A percentile compares a stretch with the other conserved stretches of the same genome.
Conservation (phyloP, 2,329 filamentous ascomycete genomes). For the Talaromyces albobiverticillius region DNA sequence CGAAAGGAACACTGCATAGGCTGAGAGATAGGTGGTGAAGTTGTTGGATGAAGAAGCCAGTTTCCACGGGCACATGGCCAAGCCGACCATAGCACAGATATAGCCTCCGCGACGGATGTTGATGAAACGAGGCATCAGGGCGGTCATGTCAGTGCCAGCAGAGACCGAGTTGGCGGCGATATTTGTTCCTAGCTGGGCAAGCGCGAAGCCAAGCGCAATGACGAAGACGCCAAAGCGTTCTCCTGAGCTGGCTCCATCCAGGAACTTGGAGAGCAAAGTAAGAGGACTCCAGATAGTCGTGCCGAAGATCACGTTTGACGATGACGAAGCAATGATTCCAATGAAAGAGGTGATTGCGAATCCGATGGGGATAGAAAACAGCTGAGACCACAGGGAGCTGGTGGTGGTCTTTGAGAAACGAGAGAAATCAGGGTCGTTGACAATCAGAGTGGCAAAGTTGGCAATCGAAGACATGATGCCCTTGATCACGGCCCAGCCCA, state of each 20-base stretch:
- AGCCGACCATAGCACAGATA: conserved; percentile 73
- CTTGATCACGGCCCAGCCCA: conserved; percentile 79
- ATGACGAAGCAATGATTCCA: conserved; percentile 74
- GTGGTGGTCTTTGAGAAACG: conserved; percentile 75
- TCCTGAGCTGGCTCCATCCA: conserved; percentile 64
- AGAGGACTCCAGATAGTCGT: conserved; percentile 73
- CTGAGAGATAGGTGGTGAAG: conserved; percentile 88
- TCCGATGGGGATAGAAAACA: conserved; percentile 68
- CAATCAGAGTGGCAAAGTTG: conserved; percentile 85
- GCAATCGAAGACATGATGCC: conserved; percentile 87
- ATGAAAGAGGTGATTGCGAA: conserved; percentile 83
- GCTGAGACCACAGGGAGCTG: conserved; percentile 77
- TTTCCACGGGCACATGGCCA: conserved; percentile 81
- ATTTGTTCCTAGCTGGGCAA: conserved; percentile 82
- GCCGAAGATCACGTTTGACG: conserved; percentile 61
- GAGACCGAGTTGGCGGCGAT: conserved; percentile 85
- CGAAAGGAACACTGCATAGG: conserved; percentile 91
- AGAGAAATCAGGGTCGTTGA: conserved; percentile 77
- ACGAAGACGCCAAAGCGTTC: conserved; percentile 75
- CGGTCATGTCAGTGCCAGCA: conserved; percentile 78
- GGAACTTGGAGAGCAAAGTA: conserved; percentile 62
- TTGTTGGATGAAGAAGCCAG: conserved; percentile 71
- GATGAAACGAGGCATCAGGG: conserved; percentile 73
- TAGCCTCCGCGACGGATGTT: conserved; percentile 86
- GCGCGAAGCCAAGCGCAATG: conserved; percentile 66